Percentiles rank a stretch among this genome's conserved stretches.
phyloP scores from a whole-genome alignment of 2,329 filamentous ascomycete species.

The Curvularia verruculosa region DNA sequence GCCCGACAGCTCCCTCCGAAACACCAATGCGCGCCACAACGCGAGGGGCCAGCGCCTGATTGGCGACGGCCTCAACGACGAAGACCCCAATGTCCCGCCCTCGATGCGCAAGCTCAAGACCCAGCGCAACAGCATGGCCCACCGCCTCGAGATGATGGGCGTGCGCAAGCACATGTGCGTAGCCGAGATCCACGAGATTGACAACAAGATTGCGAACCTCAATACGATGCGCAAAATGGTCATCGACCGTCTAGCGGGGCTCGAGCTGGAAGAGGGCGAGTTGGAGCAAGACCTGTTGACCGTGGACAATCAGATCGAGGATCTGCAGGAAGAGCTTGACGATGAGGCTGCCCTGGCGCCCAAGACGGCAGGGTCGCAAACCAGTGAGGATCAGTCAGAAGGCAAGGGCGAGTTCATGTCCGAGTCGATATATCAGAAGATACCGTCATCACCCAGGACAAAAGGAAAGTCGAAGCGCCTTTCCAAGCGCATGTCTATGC shows the following conservation, averaged over 20 bases:
- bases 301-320: slow-evolving; percentile 67
- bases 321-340: slow-evolving; percentile 64
- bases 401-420: slow-evolving; percentile 80
- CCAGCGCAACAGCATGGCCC: slow-evolving; percentile 79
- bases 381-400: slow-evolving; percentile 62
- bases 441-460: slow-evolving; percentile 63
- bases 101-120: slow-evolving; percentile 76
- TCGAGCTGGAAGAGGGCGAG: slow-evolving; percentile 90
- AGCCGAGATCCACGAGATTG: slow-evolving; percentile 93
- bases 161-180: slow-evolving; percentile 98
- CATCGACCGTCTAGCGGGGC: slow-evolving; percentile 78
- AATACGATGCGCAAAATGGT: slow-evolving; percentile 92
- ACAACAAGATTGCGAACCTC: slow-evolving; percentile 93
- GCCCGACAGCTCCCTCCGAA: slow-evolving; percentile 61
- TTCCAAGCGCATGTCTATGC: slow-evolving; percentile 81
- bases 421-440: slow-evolving; percentile 93
- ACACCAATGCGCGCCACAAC: slow-evolving; percentile 67
- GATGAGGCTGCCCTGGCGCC: slow-evolving; percentile 55
- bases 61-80: slow-evolving; percentile 59
- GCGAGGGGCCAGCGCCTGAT: slow-evolving; percentile 80
- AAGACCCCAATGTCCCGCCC: slow-evolving; percentile 64
- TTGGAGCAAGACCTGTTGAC: slow-evolving; percentile 81
- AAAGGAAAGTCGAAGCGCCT: slow-evolving; percentile 60
- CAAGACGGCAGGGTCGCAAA: slow-evolving; percentile 47
- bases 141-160: slow-evolving; percentile 86